phyloP scores from a whole-genome alignment of 805 yeast genomes.

The Lipomyces sp. region DNA sequence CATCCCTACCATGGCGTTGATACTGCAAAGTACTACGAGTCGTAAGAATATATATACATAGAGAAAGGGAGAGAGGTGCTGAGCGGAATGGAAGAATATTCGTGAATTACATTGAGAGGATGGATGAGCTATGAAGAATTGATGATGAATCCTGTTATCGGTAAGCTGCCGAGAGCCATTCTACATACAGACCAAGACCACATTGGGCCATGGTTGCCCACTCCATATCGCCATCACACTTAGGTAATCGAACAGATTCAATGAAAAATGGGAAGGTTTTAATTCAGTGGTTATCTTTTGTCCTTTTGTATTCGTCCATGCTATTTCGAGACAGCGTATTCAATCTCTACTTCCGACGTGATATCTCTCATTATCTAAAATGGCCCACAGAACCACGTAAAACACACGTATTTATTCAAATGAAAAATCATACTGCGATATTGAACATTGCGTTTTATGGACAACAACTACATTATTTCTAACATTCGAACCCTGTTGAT shows the following conservation, averaged over 20 bases:
- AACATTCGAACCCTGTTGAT: background rate
- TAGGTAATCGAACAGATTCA: background rate
- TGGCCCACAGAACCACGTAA: background rate
- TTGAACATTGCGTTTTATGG: background rate
- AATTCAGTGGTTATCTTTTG: too few species aligned
- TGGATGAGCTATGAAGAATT: too few species aligned
- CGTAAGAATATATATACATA: background rate
- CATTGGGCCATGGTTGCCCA: too few species aligned
- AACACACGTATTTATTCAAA: background rate
- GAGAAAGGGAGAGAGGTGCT: too few species aligned
- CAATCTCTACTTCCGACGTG: too few species aligned
- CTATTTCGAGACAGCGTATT: too few species aligned
- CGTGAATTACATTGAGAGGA: too few species aligned
- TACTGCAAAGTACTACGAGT: conserved; percentile 30
- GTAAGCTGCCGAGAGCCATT: background rate
- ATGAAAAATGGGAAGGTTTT: too few species aligned
- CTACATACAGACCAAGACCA: too few species aligned
- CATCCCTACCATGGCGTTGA: conserved; percentile 86
- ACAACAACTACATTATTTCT: conserved; percentile 1
- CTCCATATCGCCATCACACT: background rate
- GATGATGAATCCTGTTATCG: background rate
- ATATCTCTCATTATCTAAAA: too few species aligned
- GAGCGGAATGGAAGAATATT: too few species aligned
- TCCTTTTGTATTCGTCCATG: too few species aligned
- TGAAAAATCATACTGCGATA: background rate